A percentile compares a stretch with the other conserved stretches of the same genome.
phyloP scores from a whole-genome alignment of 495 filamentous ascomycete species.

The Tuber borchii region DNA sequence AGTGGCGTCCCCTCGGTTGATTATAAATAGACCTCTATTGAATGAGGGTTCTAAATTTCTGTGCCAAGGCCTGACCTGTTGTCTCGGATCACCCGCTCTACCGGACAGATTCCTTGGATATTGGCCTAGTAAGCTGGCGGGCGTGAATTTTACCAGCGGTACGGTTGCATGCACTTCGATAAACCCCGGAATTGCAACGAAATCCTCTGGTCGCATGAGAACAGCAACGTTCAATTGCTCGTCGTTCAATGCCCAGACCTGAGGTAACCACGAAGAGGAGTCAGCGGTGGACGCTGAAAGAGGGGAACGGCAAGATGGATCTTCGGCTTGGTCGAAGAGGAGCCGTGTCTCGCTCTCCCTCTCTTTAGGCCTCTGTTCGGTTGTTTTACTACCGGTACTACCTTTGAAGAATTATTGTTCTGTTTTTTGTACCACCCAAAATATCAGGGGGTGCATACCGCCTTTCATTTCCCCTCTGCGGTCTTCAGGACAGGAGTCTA shows the following conservation, averaged over 20 bases:
- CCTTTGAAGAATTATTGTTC: slow-evolving; percentile 12
- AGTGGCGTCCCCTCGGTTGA: too few relatives aligned
- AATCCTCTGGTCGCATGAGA: not conserved
- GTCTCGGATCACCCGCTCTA: too few relatives aligned
- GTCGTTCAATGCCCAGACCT: slow-evolving; percentile 4
- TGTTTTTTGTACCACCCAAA: slow-evolving; percentile 30
- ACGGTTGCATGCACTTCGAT: not conserved
- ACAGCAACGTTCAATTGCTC: not conserved
- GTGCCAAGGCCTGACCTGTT: too few relatives aligned
- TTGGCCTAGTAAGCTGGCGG: too few relatives aligned
- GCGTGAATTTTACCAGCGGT: not conserved
- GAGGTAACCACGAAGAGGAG: not conserved
- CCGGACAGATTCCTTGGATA: too few relatives aligned
- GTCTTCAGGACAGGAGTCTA: slow-evolving; percentile 22
- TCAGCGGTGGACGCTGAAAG: slow-evolving; percentile 8
- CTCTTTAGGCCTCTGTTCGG: slow-evolving; percentile 10
- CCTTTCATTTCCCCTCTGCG: slow-evolving; percentile 31
- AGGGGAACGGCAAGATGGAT: slow-evolving; percentile 9
- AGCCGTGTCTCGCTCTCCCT: slow-evolving; percentile 12
- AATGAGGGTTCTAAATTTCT: too few relatives aligned
- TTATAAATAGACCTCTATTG: too few relatives aligned
- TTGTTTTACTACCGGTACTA: slow-evolving; percentile 19
- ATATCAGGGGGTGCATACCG: slow-evolving; percentile 28
- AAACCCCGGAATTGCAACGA: not conserved
- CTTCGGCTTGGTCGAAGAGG: slow-evolving; percentile 18